A percentile compares a stretch with the other conserved stretches of the same genome.
Evolutionary conservation across 192 early-diverging fungal genomes (phyloP).

Genomic region (Mortierella hygrophila): DNA sequence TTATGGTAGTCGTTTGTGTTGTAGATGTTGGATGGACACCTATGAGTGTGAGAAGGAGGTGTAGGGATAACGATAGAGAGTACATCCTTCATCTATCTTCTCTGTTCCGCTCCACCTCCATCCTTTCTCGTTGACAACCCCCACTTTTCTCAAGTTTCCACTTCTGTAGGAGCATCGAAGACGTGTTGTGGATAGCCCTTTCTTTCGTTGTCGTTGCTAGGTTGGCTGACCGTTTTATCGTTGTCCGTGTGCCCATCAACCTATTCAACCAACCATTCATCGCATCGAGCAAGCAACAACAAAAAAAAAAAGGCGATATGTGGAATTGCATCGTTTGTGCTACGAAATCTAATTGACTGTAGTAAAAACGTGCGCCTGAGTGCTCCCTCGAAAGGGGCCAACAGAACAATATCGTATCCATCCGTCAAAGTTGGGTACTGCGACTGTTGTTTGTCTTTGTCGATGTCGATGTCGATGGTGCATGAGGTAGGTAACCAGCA

Average conservation of each 20-base stretch:
- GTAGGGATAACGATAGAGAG: neutral
- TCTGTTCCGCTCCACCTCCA: neutral
- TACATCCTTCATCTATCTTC: neutral
- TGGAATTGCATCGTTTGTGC: neutral
- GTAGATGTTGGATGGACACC: neutral
- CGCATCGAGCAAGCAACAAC: neutral
- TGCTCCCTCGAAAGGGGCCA: neutral
- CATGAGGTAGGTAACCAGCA: neutral
- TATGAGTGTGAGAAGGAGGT: neutral
- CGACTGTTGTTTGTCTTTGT: neutral
- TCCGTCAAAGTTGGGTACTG: neutral
- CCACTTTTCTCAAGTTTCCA: neutral
- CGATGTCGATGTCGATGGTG: neutral
- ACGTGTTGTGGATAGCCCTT: neutral
- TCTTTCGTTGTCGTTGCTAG: no score
- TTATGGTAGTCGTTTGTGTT: neutral
- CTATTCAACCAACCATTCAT: neutral
- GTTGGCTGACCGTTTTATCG: neutral
- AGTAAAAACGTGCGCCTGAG: neutral
- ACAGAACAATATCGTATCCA: neutral
- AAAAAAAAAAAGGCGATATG: conserved; percentile 7
- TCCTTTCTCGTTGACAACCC: neutral
- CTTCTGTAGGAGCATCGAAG: neutral
- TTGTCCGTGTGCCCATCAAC: neutral
- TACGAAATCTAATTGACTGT: neutral